Evolutionary conservation across 2,329 filamentous ascomycete species (phyloP).

Genomic region (Sarocladium kiliense): DNA sequence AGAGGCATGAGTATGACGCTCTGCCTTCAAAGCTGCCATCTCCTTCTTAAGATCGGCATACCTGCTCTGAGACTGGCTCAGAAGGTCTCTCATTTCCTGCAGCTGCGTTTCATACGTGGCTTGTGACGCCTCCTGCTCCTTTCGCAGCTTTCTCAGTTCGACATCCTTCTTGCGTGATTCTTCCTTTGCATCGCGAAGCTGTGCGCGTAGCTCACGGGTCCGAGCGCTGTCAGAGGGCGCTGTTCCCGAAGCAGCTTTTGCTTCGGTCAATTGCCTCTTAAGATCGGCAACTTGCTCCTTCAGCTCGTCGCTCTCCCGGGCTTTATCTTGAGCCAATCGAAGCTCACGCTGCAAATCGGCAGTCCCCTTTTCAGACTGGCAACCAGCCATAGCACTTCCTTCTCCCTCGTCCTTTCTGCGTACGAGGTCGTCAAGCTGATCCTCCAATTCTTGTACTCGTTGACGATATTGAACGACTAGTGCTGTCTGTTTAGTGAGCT

Average conservation of each 20-base stretch:
- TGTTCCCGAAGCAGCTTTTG: slow-evolving; percentile 25
- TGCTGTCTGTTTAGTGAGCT: slow-evolving; percentile 53
- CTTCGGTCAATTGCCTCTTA: slow-evolving; percentile 43
- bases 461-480: slow-evolving; percentile 53
- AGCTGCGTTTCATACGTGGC: slow-evolving; percentile 48
- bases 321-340: slow-evolving; percentile 47
- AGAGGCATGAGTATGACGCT: slow-evolving; percentile 11
- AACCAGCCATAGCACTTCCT: slow-evolving; percentile 23
- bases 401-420: slow-evolving; percentile 28
- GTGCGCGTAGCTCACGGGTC: slow-evolving; percentile 32
- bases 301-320: slow-evolving; percentile 45
- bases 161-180: slow-evolving; percentile 42
- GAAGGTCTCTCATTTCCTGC: slow-evolving; percentile 49
- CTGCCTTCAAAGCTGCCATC: slow-evolving; percentile 38
- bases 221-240: slow-evolving; percentile 18
- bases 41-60: slow-evolving; percentile 52
- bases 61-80: slow-evolving; percentile 52
- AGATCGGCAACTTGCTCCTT: slow-evolving; percentile 49
- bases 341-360: slow-evolving; percentile 35
- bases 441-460: slow-evolving; percentile 55
- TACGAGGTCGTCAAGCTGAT: slow-evolving; percentile 37
- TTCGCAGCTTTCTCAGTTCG: slow-evolving; percentile 42
- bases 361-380: slow-evolving; percentile 16
- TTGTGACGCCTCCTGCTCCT: slow-evolving; percentile 49
- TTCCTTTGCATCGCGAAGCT: slow-evolving; percentile 38